Percentiles rank a stretch among this genome's conserved stretches.
phyloP scores from a whole-genome alignment of 2,329 filamentous ascomycete species.

The Fusarium coicis region DNA sequence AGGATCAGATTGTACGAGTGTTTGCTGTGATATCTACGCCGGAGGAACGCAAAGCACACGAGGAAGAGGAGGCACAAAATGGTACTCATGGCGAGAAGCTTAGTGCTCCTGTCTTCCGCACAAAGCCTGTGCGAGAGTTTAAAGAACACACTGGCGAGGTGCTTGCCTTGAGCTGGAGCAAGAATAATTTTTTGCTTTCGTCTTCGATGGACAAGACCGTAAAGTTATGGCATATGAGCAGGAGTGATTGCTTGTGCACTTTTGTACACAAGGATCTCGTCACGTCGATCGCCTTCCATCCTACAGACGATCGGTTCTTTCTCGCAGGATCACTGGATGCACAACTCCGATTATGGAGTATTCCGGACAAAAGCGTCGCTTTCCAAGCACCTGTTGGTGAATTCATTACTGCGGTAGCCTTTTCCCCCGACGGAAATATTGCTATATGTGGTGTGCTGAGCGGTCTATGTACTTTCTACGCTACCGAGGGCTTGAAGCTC shows the following conservation, averaged over 20 bases:
- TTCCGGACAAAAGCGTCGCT: conserved; percentile 93
- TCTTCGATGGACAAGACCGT: conserved; percentile 99
- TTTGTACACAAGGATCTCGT: conserved; percentile 97
- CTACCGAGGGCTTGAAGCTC: conserved; percentile 88
- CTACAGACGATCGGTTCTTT: conserved; percentile 95
- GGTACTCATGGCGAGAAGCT: conserved; percentile 66
- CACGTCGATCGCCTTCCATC: conserved; percentile 94
- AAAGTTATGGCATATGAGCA: conserved; percentile 88
- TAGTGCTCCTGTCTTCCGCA: conserved; percentile 89
- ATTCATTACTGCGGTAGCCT: conserved; percentile 93
- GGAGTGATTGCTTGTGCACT: conserved; percentile 86
- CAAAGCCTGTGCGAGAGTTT: conserved; percentile 82
- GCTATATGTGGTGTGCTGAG: conserved; percentile 89
- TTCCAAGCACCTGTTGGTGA: conserved; percentile 82
- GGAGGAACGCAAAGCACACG: conserved; percentile 80
- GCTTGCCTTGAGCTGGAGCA: conserved; percentile 95
- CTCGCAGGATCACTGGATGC: conserved; percentile 91
- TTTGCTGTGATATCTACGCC: conserved; percentile 88
- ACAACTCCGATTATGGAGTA: conserved; percentile 92
- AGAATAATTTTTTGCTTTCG: conserved; percentile 96
- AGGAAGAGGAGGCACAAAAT: conserved; percentile 65
- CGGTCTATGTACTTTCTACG: conserved; percentile 89
- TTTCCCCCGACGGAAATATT: conserved; percentile 90
- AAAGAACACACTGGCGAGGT: conserved; percentile 86
- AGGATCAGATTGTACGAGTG: conserved; percentile 85